Evolutionary conservation across 805 yeast genomes (phyloP).

Genomic region (Huiozyma naganishii): DNA sequence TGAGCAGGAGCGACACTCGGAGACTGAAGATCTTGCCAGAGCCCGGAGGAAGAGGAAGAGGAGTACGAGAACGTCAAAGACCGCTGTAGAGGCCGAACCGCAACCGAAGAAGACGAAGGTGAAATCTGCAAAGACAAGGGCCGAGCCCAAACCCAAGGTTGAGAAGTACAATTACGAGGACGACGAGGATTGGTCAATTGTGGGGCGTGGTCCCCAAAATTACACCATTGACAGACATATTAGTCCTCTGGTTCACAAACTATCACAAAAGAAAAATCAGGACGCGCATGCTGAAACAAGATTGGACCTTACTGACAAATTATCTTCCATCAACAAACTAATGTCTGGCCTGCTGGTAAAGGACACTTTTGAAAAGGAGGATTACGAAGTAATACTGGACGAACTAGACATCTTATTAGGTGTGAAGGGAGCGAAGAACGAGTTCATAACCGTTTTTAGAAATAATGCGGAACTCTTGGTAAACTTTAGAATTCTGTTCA

Average conservation of each 20-base stretch:
- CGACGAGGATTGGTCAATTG: slow-evolving; percentile 25
- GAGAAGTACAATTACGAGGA: slow-evolving; percentile 21
- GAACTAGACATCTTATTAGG: slow-evolving; percentile 19
- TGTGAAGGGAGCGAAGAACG: slow-evolving; percentile 18
- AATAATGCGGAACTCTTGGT: slow-evolving; percentile 18
- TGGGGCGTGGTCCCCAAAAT: slow-evolving; percentile 28
- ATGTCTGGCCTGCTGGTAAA: slow-evolving; percentile 6
- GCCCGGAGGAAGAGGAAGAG: slow-evolving; percentile 4
- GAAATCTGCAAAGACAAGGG: slow-evolving; percentile 6
- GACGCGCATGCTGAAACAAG: slow-evolving; percentile 22
- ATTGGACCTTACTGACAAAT: slow-evolving; percentile 18
- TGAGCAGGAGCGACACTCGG: slow-evolving; percentile 22
- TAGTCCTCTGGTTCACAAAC: slow-evolving; percentile 18
- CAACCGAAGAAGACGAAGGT: slow-evolving; percentile 7
- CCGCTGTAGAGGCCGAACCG: slow-evolving; percentile 1
- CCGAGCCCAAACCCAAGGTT: slow-evolving; percentile 5
- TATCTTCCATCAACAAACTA: slow-evolving; percentile 16
- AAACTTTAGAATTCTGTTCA: slow-evolving; percentile 20
- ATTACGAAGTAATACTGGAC: slow-evolving; percentile 18
- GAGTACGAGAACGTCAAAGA: slow-evolving; percentile 6
- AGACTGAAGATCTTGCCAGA: slow-evolving; percentile 16
- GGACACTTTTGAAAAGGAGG: slow-evolving; percentile 8
- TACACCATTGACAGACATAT: slow-evolving; percentile 8
- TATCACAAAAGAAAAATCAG: slow-evolving; percentile 20
- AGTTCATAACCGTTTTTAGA: slow-evolving; percentile 19